A percentile compares a stretch with the other conserved stretches of the same genome.
Conservation (phyloP, 2,329 filamentous ascomycete genomes). For the Ceratocystis cubensis region DNA sequence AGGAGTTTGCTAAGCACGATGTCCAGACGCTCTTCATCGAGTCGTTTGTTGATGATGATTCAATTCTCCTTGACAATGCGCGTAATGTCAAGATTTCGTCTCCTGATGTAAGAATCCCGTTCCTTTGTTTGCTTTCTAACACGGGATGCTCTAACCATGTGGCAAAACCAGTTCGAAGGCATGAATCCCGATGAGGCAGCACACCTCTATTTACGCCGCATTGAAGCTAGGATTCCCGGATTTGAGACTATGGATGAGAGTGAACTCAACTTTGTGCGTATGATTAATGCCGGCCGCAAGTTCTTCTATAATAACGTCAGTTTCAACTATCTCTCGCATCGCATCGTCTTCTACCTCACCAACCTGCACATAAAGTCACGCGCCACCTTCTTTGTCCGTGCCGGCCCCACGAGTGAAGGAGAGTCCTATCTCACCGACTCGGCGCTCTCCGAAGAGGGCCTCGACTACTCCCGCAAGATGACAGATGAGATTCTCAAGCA, state of each 20-base stretch:
- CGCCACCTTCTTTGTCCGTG: conserved; percentile 82
- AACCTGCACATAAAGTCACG: conserved; percentile 95
- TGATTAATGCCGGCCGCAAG: conserved; percentile 93
- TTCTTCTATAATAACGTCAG: conserved; percentile 94
- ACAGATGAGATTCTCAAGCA: conserved; percentile 70
- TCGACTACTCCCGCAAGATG: conserved; percentile 74
- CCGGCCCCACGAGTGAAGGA: conserved; percentile 74
- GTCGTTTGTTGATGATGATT: conserved; percentile 84
- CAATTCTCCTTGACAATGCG: conserved; percentile 91
- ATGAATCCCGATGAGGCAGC: conserved; percentile 91
- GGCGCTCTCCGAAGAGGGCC: conserved; percentile 65
- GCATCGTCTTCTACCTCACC: conserved; percentile 95
- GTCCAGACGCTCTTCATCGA: conserved; percentile 97
- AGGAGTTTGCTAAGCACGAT: conserved; percentile 95
- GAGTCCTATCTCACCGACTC: conserved; percentile 89
- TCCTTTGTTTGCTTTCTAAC: neutral
- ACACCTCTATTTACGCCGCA: conserved; percentile 77
- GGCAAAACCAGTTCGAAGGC: conserved; percentile 55
- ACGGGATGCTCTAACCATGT: conserved; percentile 14
- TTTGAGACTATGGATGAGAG: conserved; percentile 94
- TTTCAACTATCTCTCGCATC: conserved; percentile 91
- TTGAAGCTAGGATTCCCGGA: conserved; percentile 82
- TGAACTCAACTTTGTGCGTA: conserved; percentile 95
- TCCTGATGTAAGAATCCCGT: conserved; percentile 55
- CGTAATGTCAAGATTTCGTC: conserved; percentile 96